These are phyloP conservation scores for Bruguiera sexangula DNA, from an alignment of 345 rosid genomes.

Conservation along the genomic window DNA sequence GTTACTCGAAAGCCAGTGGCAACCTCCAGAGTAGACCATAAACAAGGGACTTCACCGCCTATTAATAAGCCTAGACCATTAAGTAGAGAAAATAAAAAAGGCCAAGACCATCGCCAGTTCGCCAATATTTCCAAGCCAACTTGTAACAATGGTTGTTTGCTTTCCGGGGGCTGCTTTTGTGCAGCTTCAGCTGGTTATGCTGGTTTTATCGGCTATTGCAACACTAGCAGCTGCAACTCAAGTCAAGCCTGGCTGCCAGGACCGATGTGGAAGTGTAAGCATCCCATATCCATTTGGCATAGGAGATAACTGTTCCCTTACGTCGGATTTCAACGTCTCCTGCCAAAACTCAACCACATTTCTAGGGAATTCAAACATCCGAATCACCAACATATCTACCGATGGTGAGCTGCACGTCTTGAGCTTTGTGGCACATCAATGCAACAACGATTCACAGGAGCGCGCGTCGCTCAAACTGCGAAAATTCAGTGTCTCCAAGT, in stretches of 20 bases:
- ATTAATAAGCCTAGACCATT: no score
- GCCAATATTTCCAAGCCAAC: no score
- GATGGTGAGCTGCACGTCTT: conserved; percentile 17
- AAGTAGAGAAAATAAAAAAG: no score
- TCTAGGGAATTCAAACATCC: neutral
- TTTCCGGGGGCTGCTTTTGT: neutral
- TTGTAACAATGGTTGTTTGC: no score
- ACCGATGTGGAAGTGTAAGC: conserved; percentile 8
- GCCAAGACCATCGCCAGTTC: no score
- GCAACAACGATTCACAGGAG: neutral
- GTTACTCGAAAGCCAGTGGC: no score
- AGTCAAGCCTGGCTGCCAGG: neutral
- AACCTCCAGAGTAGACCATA: no score
- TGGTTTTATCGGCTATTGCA: neutral
- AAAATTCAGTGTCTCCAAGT: conserved; percentile 21
- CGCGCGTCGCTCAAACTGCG: neutral
- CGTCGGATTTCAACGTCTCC: conserved; percentile 1
- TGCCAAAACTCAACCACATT: neutral
- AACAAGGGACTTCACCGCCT: no score
- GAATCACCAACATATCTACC: conserved; percentile 12
- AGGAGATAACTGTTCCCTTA: neutral
- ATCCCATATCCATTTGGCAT: conserved; percentile 30
- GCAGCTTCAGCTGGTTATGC: neutral
- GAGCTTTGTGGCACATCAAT: neutral
- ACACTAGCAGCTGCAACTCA: neutral